Evolutionary conservation across 192 early-diverging fungal genomes (phyloP).

Genomic region (Endogone sp.): DNA sequence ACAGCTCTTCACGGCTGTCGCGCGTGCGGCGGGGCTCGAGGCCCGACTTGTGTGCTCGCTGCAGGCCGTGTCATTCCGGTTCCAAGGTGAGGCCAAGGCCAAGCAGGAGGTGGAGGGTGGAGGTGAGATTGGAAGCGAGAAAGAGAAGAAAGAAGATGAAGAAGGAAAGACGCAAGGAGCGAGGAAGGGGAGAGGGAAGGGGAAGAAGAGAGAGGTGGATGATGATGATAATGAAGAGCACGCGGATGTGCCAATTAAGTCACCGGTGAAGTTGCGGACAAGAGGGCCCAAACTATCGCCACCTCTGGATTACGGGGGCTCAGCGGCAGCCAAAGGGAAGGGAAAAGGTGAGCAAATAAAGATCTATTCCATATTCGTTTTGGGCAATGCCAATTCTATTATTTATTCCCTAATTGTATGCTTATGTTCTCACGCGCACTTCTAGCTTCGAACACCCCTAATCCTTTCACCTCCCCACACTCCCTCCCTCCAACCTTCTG

Average conservation of each 20-base stretch:
- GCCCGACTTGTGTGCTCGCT: constrained; percentile 62
- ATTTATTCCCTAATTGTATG: too few species aligned
- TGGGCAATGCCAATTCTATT: too few species aligned
- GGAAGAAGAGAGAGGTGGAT: constrained; percentile 15
- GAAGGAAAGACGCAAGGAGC: not conserved
- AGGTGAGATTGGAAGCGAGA: not conserved
- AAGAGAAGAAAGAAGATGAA: constrained; percentile 3
- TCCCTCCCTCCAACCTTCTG: constrained; percentile 52
- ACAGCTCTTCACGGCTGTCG: constrained; percentile 43
- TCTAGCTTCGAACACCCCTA: not conserved
- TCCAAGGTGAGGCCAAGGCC: constrained; percentile 25
- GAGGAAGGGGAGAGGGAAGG: not conserved
- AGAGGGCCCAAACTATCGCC: constrained; percentile 4
- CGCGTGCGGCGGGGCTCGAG: constrained; percentile 44
- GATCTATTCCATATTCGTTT: not conserved
- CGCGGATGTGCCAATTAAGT: constrained; percentile 18
- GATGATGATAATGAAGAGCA: constrained; percentile 20
- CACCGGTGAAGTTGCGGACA: constrained; percentile 6
- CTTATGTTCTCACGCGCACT: too few species aligned
- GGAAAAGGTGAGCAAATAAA: not conserved
- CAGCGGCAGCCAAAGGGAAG: not conserved
- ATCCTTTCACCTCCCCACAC: not conserved
- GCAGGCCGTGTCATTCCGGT: constrained; percentile 58
- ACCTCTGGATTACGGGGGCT: constrained; percentile 1
- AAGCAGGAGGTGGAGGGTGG: constrained; percentile 1